Evolutionary conservation across 2,329 filamentous ascomycete species (phyloP), one percentile per base, ranked within the genome.

Genomic region (Hypoxylon sp.): DNA sequence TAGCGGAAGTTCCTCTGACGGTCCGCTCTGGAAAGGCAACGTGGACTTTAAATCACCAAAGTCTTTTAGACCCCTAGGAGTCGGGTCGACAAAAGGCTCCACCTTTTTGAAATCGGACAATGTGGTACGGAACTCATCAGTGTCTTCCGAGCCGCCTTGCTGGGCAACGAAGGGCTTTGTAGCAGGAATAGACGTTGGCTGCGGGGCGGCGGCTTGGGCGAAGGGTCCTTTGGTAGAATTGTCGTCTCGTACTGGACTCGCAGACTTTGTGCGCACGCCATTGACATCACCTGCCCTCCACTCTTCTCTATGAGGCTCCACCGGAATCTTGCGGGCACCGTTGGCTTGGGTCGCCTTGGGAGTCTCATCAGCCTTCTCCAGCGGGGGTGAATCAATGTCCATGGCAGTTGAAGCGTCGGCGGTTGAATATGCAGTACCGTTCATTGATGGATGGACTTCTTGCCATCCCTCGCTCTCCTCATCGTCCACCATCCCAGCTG

Each of bases 341-440:
- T 78, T 78, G 3, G 73, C 62, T 19, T 78, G 75, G 13, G 74
- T 44, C 9, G 68, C 63, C 13, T 74, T 70, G 9, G 77, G 70
- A 44, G 74, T 58, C 5, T 65, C 66, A 69, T 80, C 74, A 65
- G 71, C 37, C 74, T 78, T 55, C 29, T 73, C 71, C 9, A 71
- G 70, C 22, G 77, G 77, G 19, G 87, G 86, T 3, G 86, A 83
- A 72, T 91, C 89, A 55, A 91, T 90, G 70, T 91, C 89, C 89
- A 91, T 91, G 13, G 88, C 87, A 63, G 85, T 87, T 2, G 87
- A 86, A 68, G 85, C 88, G 37, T 82, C 82, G 10, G 77, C 76
- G 19, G 71, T 68, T 5, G 68, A 62, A 2, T 77, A 73, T 26
- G 76, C 75, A 11, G 73, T 64, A 22, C 46, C 65, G 1, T 63